Conservation (phyloP, 352 stramenopile species). For the Globisporangium megalacanthum region DNA sequence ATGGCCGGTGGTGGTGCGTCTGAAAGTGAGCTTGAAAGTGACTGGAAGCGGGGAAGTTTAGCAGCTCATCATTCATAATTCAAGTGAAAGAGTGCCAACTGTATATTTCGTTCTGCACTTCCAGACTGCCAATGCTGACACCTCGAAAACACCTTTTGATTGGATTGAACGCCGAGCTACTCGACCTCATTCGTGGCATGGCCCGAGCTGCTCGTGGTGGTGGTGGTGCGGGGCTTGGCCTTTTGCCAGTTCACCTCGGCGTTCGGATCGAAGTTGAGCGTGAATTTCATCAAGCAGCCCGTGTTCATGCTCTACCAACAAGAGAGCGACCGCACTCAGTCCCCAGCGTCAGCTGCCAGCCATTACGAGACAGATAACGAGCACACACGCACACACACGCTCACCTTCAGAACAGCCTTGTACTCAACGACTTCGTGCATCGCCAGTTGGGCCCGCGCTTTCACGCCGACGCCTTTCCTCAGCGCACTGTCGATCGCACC, state of each 20-base stretch:
- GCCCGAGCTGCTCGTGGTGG: background rate
- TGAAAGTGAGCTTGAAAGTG: background rate
- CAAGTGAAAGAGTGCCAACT: background rate
- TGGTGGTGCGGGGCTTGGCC: background rate
- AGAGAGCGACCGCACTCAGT: background rate
- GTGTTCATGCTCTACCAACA: slow-evolving; percentile 55
- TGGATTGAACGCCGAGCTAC: too few species aligned
- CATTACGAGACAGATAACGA: slow-evolving; percentile 1
- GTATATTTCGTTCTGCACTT: background rate
- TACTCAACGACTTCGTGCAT: slow-evolving; percentile 56
- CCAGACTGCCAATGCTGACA: too few species aligned
- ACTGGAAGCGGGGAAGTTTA: background rate
- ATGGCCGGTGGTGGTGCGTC: slow-evolving; percentile 20
- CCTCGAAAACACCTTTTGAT: too few species aligned
- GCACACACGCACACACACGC: background rate
- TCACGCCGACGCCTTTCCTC: slow-evolving; percentile 36
- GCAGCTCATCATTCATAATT: background rate
- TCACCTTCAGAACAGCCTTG: slow-evolving; percentile 44
- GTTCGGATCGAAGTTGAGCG: slow-evolving; percentile 62
- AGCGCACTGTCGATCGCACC: slow-evolving; percentile 25
- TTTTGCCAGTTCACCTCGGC: slow-evolving; percentile 47
- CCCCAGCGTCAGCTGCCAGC: background rate
- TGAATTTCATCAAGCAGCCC: slow-evolving; percentile 68
- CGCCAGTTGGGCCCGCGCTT: slow-evolving; percentile 30
- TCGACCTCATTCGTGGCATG: too few species aligned